Percentiles rank a stretch among this genome's conserved stretches.
These are phyloP conservation scores for Monosporascus sp. DNA, from an alignment of 2,329 filamentous ascomycete species.

Conservation along the genomic window DNA sequence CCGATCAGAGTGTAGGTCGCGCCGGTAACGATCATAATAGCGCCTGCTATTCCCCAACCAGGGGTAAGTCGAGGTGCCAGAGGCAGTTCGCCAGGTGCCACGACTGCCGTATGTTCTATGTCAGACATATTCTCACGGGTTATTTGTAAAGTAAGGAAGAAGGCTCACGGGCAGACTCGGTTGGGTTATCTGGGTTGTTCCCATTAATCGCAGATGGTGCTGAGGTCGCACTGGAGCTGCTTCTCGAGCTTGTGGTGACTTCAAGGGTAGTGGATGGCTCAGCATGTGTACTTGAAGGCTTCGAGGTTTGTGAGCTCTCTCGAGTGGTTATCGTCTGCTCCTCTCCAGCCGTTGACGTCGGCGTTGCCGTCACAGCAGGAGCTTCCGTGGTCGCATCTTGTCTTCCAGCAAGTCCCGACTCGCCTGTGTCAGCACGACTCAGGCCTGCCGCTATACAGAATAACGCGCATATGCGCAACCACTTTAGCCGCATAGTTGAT, in stretches of 20 bases:
- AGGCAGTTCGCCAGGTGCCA: constrained; percentile 56
- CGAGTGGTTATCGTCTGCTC: constrained; percentile 8
- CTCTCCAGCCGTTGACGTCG: constrained; percentile 4
- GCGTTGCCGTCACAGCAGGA: constrained; percentile 11
- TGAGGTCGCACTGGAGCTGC: constrained; percentile 11
- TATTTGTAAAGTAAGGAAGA: background rate
- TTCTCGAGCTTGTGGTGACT: constrained; percentile 8
- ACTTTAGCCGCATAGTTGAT: constrained; percentile 28
- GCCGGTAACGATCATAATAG: constrained; percentile 71
- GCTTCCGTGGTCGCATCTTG: constrained; percentile 26
- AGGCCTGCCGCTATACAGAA: constrained; percentile 34
- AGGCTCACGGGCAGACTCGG: constrained; percentile 17
- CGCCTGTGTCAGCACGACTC: constrained; percentile 31
- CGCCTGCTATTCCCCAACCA: constrained; percentile 71
- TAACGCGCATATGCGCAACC: constrained; percentile 30
- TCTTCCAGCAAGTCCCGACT: constrained; percentile 26
- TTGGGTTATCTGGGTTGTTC: constrained; percentile 20
- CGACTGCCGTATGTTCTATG: constrained; percentile 31
- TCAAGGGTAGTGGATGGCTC: constrained; percentile 7
- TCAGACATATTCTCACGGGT: constrained; percentile 2
- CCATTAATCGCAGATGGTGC: constrained; percentile 26
- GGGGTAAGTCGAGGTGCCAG: constrained; percentile 72
- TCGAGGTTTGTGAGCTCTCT: constrained; percentile 5
- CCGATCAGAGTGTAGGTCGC: constrained; percentile 67
- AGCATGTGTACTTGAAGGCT: constrained; percentile 1